A percentile compares a stretch with the other conserved stretches of the same genome.
These are phyloP conservation scores for Cruciata laevipes DNA, from an alignment of 257 asterid genomes.

Conservation along the genomic window DNA sequence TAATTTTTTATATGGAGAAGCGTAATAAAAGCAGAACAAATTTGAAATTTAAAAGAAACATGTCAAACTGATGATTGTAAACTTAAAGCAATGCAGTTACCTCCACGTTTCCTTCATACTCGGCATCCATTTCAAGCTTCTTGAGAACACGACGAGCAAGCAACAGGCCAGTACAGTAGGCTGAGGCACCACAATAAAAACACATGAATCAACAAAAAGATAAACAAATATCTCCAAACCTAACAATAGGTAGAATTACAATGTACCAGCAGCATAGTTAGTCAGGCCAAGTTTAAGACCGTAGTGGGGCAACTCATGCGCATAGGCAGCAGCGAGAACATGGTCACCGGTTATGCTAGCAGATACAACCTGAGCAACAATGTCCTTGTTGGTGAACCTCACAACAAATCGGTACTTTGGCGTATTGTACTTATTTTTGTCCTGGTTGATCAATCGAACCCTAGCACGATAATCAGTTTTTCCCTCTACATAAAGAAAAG, in stretches of 20 bases:
- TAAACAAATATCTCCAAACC: neutral
- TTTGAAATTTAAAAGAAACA: neutral
- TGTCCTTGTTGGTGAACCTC: conserved; percentile 62
- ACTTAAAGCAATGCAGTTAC: conserved; percentile 20
- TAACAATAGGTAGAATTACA: neutral
- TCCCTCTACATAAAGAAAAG: conserved; percentile 35
- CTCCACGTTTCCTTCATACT: conserved; percentile 67
- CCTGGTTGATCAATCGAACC: conserved; percentile 63
- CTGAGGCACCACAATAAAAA: conserved; percentile 20
- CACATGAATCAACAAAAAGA: neutral
- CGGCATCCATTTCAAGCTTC: conserved; percentile 61
- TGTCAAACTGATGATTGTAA: neutral
- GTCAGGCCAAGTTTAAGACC: conserved; percentile 68
- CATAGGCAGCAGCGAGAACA: conserved; percentile 58
- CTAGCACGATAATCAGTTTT: conserved; percentile 79
- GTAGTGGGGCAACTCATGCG: conserved; percentile 58
- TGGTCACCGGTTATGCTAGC: conserved; percentile 63
- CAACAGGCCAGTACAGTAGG: conserved; percentile 73
- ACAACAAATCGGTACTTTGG: conserved; percentile 67
- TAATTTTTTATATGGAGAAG: too few relatives aligned
- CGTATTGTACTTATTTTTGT: conserved; percentile 67
- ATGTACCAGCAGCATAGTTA: conserved; percentile 61
- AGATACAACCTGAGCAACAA: conserved; percentile 54
- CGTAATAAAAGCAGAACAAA: too few relatives aligned
- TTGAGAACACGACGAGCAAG: conserved; percentile 67